These are phyloP conservation scores for Daldinia decipiens DNA, from an alignment of 495 filamentous ascomycete species.

Conservation along the genomic window DNA sequence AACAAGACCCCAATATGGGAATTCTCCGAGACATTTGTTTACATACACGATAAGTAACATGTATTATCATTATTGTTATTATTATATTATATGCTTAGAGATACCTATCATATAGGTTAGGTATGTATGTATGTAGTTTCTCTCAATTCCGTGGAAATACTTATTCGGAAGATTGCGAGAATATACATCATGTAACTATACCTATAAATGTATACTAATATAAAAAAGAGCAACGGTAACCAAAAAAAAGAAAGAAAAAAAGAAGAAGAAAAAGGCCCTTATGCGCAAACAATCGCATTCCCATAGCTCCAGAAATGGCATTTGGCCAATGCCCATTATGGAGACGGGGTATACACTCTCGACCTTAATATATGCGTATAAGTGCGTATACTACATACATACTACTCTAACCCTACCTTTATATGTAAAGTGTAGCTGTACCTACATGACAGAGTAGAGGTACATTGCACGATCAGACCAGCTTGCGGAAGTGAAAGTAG, in stretches of 20 bases:
- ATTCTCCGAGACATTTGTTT: no score
- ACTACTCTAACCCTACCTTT: conserved; percentile 11
- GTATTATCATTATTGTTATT: neutral
- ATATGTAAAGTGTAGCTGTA: neutral
- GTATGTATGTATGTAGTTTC: no score
- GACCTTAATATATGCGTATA: neutral
- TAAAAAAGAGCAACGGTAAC: neutral
- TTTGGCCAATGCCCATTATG: conserved; percentile 42
- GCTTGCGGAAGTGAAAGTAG: neutral
- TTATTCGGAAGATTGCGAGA: conserved; percentile 41
- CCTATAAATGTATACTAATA: no score
- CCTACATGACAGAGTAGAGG: conserved; percentile 1
- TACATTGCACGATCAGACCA: neutral
- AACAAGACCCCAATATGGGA: no score
- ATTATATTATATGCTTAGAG: neutral
- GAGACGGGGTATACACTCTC: conserved; percentile 3
- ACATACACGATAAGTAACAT: neutral
- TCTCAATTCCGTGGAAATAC: neutral
- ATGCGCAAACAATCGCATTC: conserved; percentile 38
- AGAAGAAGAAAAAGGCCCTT: conserved; percentile 6
- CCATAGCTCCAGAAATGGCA: conserved; percentile 41
- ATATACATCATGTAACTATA: neutral
- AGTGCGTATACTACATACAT: conserved; percentile 2
- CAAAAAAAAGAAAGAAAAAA: conserved; percentile 8
- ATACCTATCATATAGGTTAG: neutral